Percentiles rank a stretch among this genome's conserved stretches.
Evolutionary conservation across 2,329 filamentous ascomycete genomes (phyloP).

Genomic region (Aspergillus amoenus): DNA sequence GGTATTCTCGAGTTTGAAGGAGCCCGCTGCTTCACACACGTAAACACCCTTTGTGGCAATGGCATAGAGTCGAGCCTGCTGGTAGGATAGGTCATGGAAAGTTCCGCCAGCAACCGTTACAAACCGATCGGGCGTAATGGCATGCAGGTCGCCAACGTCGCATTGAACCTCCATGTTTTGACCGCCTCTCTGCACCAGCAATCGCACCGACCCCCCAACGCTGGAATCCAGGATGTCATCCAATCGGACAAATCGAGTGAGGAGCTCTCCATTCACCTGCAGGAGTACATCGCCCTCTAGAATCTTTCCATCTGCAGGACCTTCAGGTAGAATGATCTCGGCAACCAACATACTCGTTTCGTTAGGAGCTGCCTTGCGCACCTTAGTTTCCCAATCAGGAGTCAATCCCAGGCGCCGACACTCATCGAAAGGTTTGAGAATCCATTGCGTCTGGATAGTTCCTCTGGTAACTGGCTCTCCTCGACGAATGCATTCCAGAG

Average conservation of each 20-base stretch:
- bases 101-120: constrained; percentile 90
- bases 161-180: constrained; percentile 83
- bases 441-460: constrained; percentile 97
- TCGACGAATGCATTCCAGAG: constrained; percentile 79
- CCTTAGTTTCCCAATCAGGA: constrained; percentile 79
- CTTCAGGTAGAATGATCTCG: constrained; percentile 89
- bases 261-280: constrained; percentile 87
- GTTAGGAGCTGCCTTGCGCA: constrained; percentile 79
- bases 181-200: constrained; percentile 86
- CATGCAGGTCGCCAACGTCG: constrained; percentile 83
- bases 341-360: constrained; percentile 97
- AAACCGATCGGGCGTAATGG: constrained; percentile 93
- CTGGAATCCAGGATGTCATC: constrained; percentile 89
- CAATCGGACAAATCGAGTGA: constrained; percentile 88
- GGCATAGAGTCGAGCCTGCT: constrained; percentile 93
- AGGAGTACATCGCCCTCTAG: constrained; percentile 93
- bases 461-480: constrained; percentile 77
- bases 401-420: constrained; percentile 85
- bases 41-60: constrained; percentile 91
- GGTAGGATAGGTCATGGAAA: constrained; percentile 95
- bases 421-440: constrained; percentile 96
- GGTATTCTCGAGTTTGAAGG: constrained; percentile 88
- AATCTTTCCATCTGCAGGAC: constrained; percentile 81
- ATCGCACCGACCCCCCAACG: constrained; percentile 73
- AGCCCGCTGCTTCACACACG: constrained; percentile 90